Conservation (phyloP, 306 rosid species). For the Trifolium subterraneum region DNA sequence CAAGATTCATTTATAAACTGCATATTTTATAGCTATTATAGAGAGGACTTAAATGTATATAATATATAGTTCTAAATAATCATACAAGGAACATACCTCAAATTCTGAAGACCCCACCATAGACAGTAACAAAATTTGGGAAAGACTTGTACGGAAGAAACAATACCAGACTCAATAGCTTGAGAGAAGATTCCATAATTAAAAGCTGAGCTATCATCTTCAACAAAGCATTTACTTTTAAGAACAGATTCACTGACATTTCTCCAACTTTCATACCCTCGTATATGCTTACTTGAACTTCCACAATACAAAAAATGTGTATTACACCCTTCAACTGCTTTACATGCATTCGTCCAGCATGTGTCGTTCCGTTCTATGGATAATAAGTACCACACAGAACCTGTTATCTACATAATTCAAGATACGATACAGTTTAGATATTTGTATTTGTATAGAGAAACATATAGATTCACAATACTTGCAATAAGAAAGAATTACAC, state of each 20-base stretch:
- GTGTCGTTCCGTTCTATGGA: constrained; percentile 78
- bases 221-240: constrained; percentile 44
- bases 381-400: constrained; percentile 86
- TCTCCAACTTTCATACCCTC: constrained; percentile 60
- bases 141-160: constrained; percentile 58
- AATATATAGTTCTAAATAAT: constrained; percentile 3
- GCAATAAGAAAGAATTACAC: constrained; percentile 18
- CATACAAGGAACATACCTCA: constrained; percentile 58
- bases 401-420: constrained; percentile 59
- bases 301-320: constrained; percentile 67
- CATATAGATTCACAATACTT: no score
- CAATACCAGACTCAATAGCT: constrained; percentile 63
- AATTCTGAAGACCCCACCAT: constrained; percentile 94
- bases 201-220: constrained; percentile 43
- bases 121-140: constrained; percentile 77
- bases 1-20: no score
- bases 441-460: no score
- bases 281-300: constrained; percentile 38
- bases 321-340: constrained; percentile 44
- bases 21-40: background rate
- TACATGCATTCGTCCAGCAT: constrained; percentile 77
- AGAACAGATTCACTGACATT: constrained; percentile 56
- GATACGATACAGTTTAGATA: no score
- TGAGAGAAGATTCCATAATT: constrained; percentile 77
- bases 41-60: background rate